Base-by-base conservation (phyloP, 495 filamentous ascomycete species). In the Penicillium paradoxum region DNA sequence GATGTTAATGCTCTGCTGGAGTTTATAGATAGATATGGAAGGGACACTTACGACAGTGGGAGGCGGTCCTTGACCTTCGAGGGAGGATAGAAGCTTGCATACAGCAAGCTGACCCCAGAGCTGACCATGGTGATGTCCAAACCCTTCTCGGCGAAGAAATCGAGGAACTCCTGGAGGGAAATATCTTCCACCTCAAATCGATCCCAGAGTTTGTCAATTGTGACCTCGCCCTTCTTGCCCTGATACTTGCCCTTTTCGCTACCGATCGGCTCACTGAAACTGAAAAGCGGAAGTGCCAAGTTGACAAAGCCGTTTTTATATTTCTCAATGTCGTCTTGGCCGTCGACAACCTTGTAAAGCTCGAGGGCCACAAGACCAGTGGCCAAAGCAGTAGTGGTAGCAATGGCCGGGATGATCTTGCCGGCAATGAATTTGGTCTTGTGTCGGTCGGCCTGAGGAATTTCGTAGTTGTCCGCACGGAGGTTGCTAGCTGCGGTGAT, bases 221-320 rank as follows among this genome's bases (percentile, higher is more conserved):
- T 81, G 33, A 95, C 85, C 69, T 95, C 89, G 27, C 85, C 76
- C 34, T 82, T 71, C 61, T 75, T 81, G 47, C 90, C 83, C 62
- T 75, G 64, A 70, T 97, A 99, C 63, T 82, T 89, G 58, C 90
- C 89, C 76, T 97, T 97, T 17, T 90, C 89, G 57, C 89, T 95
- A 17, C 83, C 80, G 59, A 99, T 89, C 10, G 93, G 93, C 71
- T 99, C 93, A 69, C 90, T 95, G 81, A 97, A 99, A 17, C 91
- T 92, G 55, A 97, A 91, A 80, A 97, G 97, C 7, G 93, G 93
- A 42, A 99, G 80, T 6, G 95, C 95, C 51, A 99, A 77, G 75
- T 99, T 99, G 68, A 97, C 74, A 67, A 99, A 99, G 21, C 95
- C 95, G 70, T 99, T 99, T 80, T 97, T 97, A 80, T 92, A 99